Conservation (phyloP, 805 yeast species). For the Lipomyces sp. region DNA sequence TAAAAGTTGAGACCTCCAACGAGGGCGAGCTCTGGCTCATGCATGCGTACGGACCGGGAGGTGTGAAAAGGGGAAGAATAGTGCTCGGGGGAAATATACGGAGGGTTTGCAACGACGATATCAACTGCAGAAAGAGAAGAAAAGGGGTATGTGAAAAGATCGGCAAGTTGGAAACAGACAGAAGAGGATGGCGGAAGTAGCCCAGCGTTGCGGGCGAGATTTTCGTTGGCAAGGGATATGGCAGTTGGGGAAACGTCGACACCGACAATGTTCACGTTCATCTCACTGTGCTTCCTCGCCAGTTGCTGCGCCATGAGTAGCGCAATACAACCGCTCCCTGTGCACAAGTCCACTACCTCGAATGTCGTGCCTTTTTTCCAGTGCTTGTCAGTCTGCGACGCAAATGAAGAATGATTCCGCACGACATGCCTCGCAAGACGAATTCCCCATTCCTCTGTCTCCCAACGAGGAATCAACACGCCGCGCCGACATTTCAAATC, state of each 20-base stretch:
- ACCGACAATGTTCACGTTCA: constrained; percentile 41
- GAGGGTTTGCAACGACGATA: constrained; percentile 82
- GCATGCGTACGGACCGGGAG: constrained; percentile 60
- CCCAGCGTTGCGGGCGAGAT: constrained; percentile 35
- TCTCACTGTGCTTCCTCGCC: constrained; percentile 19
- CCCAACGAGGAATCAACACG: constrained; percentile 90
- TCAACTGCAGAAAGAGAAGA: constrained; percentile 37
- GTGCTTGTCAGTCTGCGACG: neutral
- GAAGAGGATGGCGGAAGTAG: neutral
- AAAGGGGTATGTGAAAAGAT: constrained; percentile 9
- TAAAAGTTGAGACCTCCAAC: constrained; percentile 75
- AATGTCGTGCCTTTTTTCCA: constrained; percentile 24
- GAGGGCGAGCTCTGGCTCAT: constrained; percentile 79
- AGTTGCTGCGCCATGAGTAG: constrained; percentile 45
- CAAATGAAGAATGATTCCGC: constrained; percentile 8
- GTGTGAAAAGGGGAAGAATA: constrained; percentile 42
- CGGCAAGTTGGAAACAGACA: constrained; percentile 8
- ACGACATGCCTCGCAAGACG: constrained; percentile 3
- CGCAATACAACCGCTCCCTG: constrained; percentile 88
- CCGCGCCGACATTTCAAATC: constrained; percentile 56
- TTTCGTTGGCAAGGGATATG: constrained; percentile 47
- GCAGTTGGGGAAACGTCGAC: constrained; percentile 60
- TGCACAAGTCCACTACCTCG: constrained; percentile 64
- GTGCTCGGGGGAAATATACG: constrained; percentile 62
- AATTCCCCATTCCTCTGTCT: constrained; percentile 86